These are phyloP conservation scores for Venturia effusa DNA, from an alignment of 2,329 filamentous ascomycete species.

Conservation along the genomic window DNA sequence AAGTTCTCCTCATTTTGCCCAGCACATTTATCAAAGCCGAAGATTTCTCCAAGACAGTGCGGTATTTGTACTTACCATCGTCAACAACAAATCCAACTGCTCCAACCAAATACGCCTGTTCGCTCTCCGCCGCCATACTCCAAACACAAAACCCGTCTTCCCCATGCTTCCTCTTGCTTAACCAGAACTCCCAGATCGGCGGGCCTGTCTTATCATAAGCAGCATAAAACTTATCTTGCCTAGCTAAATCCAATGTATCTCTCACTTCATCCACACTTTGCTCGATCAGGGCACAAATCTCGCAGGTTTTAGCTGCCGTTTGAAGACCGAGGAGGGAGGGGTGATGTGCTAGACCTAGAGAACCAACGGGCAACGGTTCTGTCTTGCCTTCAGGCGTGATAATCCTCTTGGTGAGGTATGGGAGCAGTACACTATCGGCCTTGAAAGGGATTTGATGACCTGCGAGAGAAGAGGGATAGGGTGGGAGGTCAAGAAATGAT, in stretches of 20 bases:
- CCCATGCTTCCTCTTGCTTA: background rate
- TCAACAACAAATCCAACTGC: background rate
- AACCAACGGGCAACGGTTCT: background rate
- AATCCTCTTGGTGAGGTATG: background rate
- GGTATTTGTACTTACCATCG: background rate
- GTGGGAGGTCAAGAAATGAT: conserved; percentile 1
- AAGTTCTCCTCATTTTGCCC: background rate
- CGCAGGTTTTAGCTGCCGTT: background rate
- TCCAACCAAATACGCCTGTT: background rate
- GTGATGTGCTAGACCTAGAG: conserved; percentile 1
- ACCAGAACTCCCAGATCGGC: background rate
- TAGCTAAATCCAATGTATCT: background rate
- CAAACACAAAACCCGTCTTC: conserved; percentile 2
- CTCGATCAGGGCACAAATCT: background rate
- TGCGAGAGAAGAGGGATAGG: background rate
- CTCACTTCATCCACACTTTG: background rate
- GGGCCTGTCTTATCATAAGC: background rate
- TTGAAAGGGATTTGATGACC: background rate
- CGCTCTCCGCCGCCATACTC: background rate
- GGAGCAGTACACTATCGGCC: background rate
- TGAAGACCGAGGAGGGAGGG: background rate
- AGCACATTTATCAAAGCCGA: background rate
- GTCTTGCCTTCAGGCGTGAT: background rate
- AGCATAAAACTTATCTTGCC: background rate
- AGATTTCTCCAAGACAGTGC: background rate